Evolutionary conservation across 1,284 basidiomycete species (phyloP).

Genomic region (Pseudozyma sp.): DNA sequence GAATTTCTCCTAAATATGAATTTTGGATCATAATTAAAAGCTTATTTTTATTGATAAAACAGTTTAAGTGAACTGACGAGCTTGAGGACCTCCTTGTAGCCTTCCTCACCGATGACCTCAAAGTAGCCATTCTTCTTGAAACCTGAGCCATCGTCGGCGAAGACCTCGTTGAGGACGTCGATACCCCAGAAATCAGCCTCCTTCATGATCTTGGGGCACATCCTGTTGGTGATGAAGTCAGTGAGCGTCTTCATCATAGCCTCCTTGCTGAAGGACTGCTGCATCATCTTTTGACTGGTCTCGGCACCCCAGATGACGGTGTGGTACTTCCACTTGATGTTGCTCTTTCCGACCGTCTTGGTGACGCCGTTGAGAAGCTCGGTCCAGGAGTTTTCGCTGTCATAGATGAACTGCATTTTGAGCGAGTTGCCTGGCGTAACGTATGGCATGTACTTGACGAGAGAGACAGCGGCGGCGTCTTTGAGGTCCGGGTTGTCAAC

Average conservation of each 20-base stretch:
- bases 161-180: conserved; percentile 51
- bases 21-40: too few relatives aligned
- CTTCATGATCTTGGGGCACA: conserved; percentile 50
- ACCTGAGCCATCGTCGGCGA: conserved; percentile 33
- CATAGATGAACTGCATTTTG: conserved; percentile 39
- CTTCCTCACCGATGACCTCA: conserved; percentile 45
- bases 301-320: conserved; percentile 45
- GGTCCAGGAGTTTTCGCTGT: conserved; percentile 33
- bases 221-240: conserved; percentile 40
- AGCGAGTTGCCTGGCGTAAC: conserved; percentile 33
- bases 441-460: conserved; percentile 30
- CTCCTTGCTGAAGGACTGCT: conserved; percentile 38
- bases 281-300: conserved; percentile 34
- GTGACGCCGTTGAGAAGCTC: conserved; percentile 29
- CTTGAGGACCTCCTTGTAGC: conserved; percentile 41
- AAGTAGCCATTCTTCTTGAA: conserved; percentile 53
- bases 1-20: too few relatives aligned
- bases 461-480: conserved; percentile 13
- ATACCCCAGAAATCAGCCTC: conserved; percentile 48
- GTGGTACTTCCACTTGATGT: conserved; percentile 38
- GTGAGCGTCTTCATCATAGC: conserved; percentile 50
- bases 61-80: too few relatives aligned
- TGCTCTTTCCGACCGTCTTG: conserved; percentile 10
- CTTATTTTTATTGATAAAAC: too few relatives aligned
- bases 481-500: conserved; percentile 43